Evolutionary conservation across 2,329 filamentous ascomycete species (phyloP).

Genomic region (Endoconidiophora polonica): DNA sequence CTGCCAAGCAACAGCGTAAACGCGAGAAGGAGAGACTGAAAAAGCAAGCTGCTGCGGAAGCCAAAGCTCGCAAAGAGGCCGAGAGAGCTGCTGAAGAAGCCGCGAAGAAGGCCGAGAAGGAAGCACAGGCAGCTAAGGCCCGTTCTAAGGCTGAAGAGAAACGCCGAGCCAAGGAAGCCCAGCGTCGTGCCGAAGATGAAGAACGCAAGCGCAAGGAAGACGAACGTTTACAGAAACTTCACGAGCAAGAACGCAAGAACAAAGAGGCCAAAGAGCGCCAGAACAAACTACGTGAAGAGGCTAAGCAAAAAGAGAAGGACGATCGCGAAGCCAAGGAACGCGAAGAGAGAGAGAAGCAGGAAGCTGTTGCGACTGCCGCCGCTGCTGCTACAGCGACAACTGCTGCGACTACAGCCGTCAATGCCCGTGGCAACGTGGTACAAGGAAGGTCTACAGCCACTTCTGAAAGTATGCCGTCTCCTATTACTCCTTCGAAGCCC

Average conservation of each 20-base stretch:
- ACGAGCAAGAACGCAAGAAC: constrained; percentile 77
- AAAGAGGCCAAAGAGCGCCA: constrained; percentile 42
- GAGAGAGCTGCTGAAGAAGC: constrained; percentile 81
- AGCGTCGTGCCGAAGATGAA: constrained; percentile 80
- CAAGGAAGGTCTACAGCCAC: too few species aligned
- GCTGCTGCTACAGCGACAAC: background rate
- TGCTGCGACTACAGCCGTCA: background rate
- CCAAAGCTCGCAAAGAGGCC: constrained; percentile 72
- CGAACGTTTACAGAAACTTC: constrained; percentile 60
- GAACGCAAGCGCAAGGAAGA: constrained; percentile 71
- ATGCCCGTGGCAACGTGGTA: background rate
- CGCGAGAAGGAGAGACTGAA: constrained; percentile 87
- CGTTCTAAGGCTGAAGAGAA: constrained; percentile 75
- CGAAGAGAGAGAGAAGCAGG: constrained; percentile 46
- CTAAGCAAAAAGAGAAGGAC: constrained; percentile 64
- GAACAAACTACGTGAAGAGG: constrained; percentile 72
- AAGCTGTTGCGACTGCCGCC: constrained; percentile 15
- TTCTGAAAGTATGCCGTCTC: background rate
- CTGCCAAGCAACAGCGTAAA: constrained; percentile 83
- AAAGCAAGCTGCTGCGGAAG: constrained; percentile 77
- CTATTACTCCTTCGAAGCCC: constrained; percentile 2
- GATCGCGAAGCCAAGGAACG: constrained; percentile 54
- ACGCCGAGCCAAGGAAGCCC: constrained; percentile 75
- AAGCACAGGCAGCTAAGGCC: constrained; percentile 65
- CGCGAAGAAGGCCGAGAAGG: constrained; percentile 56